Evolutionary conservation across 805 yeast species (phyloP).

Genomic region (Sugiyamaella americana): DNA sequence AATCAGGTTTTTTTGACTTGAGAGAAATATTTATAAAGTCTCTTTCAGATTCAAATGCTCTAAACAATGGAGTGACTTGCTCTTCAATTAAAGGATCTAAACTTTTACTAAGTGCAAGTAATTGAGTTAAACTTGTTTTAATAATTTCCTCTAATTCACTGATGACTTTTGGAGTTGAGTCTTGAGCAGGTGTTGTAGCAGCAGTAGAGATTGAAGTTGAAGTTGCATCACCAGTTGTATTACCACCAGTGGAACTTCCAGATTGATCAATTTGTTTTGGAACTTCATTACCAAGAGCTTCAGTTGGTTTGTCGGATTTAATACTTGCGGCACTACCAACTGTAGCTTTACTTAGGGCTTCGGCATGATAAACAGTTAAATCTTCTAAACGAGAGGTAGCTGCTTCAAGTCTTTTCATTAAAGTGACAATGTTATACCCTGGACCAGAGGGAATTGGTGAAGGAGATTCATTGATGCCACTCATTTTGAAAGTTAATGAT

Average conservation of each 20-base stretch:
- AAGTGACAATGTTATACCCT: constrained; percentile 81
- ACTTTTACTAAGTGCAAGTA: constrained; percentile 46
- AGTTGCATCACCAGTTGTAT: constrained; percentile 20
- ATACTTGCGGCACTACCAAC: constrained; percentile 10
- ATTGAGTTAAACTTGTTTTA: constrained; percentile 50
- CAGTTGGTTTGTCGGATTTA: constrained; percentile 8
- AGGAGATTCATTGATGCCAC: no score
- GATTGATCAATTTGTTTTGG: no score
- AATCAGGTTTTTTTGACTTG: constrained; percentile 58
- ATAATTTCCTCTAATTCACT: constrained; percentile 51
- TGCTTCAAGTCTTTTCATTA: constrained; percentile 78
- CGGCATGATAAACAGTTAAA: constrained; percentile 72
- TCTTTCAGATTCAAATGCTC: constrained; percentile 56
- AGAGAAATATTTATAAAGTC: constrained; percentile 45
- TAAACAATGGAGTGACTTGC: constrained; percentile 31
- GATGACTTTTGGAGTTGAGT: constrained; percentile 13
- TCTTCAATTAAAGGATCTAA: constrained; percentile 55
- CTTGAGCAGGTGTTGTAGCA: constrained; percentile 17
- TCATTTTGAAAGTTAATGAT: no score
- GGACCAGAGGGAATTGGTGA: not conserved
- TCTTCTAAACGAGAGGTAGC: constrained; percentile 92
- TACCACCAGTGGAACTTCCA: constrained; percentile 19
- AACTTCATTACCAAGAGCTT: constrained; percentile 10
- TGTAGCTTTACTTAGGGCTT: constrained; percentile 33
- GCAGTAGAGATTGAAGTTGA: constrained; percentile 19